A percentile compares a stretch with the other conserved stretches of the same genome.
Evolutionary conservation across 345 rosid species (phyloP).

Genomic region (Euphorbia pulcherrima): DNA sequence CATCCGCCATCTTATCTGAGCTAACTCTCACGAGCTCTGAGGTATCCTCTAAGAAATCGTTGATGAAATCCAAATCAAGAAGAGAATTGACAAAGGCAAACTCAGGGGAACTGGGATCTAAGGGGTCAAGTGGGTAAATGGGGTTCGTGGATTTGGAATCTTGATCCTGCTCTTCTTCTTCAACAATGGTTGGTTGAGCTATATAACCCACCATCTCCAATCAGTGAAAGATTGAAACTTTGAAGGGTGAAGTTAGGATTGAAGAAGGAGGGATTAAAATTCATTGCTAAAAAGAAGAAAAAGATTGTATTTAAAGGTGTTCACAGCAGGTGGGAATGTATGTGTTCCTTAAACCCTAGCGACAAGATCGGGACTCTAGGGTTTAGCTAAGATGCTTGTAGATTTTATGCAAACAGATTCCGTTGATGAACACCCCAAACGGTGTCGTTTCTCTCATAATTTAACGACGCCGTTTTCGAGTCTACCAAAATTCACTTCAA

Average conservation of each 20-base stretch:
- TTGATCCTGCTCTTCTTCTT: constrained; percentile 32
- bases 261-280: background rate
- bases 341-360: constrained; percentile 27
- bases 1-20: constrained; percentile 29
- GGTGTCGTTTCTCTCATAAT: too few relatives aligned
- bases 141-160: constrained; percentile 32
- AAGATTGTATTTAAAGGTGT: background rate
- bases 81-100: constrained; percentile 44
- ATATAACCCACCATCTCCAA: constrained; percentile 50
- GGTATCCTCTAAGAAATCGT: constrained; percentile 46
- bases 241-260: background rate
- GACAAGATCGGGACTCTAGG: background rate
- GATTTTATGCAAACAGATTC: too few relatives aligned
- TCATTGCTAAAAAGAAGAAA: constrained; percentile 16
- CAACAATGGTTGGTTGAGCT: constrained; percentile 28
- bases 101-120: constrained; percentile 31
- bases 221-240: background rate
- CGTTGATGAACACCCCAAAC: too few relatives aligned
- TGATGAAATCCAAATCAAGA: constrained; percentile 56
- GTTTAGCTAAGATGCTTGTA: background rate
- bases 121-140: constrained; percentile 28
- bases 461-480: background rate
- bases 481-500: too few relatives aligned
- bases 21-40: constrained; percentile 22
- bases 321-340: background rate